Evolutionary conservation across 352 stramenopile species (phyloP).

Genomic region (Phytophthora brassicae): DNA sequence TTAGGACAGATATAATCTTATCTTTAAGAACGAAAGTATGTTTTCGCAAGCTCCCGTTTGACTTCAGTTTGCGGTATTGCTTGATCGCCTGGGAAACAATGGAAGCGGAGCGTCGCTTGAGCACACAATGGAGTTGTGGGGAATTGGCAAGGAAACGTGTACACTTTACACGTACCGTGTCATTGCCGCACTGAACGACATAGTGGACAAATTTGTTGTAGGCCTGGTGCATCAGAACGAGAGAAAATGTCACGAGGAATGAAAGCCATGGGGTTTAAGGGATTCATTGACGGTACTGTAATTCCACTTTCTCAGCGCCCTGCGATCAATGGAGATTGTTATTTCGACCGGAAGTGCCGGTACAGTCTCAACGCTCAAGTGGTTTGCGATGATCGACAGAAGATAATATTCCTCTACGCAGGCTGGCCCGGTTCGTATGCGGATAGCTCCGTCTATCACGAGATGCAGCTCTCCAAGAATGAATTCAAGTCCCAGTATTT

Average conservation of each 20-base stretch:
- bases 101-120: conserved; percentile 4
- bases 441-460: not conserved
- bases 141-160: conserved; percentile 7
- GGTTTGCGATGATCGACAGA: conserved; percentile 18
- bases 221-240: not conserved
- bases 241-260: conserved; percentile 1
- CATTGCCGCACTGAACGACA: not conserved
- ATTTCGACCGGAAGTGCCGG: conserved; percentile 14
- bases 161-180: conserved; percentile 5
- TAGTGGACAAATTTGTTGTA: not conserved
- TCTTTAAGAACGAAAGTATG: not conserved
- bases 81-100: conserved; percentile 9
- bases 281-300: conserved; percentile 17
- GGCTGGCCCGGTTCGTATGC: conserved; percentile 9
- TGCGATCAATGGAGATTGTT: conserved; percentile 16
- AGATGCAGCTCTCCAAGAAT: conserved; percentile 9
- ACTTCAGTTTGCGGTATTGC: conserved; percentile 2
- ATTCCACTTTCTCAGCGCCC: conserved; percentile 1
- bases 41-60: conserved; percentile 7
- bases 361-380: conserved; percentile 25
- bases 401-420: conserved; percentile 16
- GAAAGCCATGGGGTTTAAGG: not conserved
- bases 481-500: not conserved
- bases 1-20: not conserved
- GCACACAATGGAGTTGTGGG: not conserved